phyloP scores from a whole-genome alignment of 1,284 basidiomycete species.

The Boletus semigastroideus region DNA sequence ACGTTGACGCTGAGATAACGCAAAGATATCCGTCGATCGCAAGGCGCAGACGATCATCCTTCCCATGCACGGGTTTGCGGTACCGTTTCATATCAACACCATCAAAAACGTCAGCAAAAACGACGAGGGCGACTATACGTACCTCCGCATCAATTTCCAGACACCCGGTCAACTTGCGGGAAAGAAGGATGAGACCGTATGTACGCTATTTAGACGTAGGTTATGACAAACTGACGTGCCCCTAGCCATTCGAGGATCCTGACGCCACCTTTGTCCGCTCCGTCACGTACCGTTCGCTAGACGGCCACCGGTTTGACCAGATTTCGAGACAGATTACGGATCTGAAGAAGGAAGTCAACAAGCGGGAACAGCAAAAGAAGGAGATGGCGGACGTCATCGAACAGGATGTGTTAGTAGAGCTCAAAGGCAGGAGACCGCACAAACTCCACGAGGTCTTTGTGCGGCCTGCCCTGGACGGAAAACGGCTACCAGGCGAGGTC shows the following conservation, averaged over 20 bases:
- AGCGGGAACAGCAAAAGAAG: slow-evolving; percentile 96
- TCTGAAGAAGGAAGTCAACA: slow-evolving; percentile 95
- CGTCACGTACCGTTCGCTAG: slow-evolving; percentile 90
- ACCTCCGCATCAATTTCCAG: slow-evolving; percentile 89
- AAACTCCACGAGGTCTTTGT: slow-evolving; percentile 93
- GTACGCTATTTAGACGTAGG: background rate
- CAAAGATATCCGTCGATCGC: slow-evolving; percentile 87
- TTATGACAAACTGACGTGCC: slow-evolving; percentile 6
- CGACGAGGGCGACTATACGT: slow-evolving; percentile 94
- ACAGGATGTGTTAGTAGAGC: slow-evolving; percentile 86
- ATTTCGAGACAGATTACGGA: slow-evolving; percentile 93
- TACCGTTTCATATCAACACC: slow-evolving; percentile 98
- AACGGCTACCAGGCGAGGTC: slow-evolving; percentile 91
- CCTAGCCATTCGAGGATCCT: slow-evolving; percentile 93
- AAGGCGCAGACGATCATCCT: slow-evolving; percentile 87
- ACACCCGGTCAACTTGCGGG: slow-evolving; percentile 97
- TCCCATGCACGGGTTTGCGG: slow-evolving; percentile 91
- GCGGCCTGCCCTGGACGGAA: slow-evolving; percentile 90
- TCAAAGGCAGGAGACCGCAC: slow-evolving; percentile 82
- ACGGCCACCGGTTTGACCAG: slow-evolving; percentile 86
- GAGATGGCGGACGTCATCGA: slow-evolving; percentile 98
- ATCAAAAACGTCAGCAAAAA: slow-evolving; percentile 98
- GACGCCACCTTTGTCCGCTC: slow-evolving; percentile 97
- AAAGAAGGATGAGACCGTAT: slow-evolving; percentile 96
- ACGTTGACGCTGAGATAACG: slow-evolving; percentile 4